These are phyloP conservation scores for Metarhizium guizhouense DNA, from an alignment of 2,329 filamentous ascomycete species.

Conservation along the genomic window DNA sequence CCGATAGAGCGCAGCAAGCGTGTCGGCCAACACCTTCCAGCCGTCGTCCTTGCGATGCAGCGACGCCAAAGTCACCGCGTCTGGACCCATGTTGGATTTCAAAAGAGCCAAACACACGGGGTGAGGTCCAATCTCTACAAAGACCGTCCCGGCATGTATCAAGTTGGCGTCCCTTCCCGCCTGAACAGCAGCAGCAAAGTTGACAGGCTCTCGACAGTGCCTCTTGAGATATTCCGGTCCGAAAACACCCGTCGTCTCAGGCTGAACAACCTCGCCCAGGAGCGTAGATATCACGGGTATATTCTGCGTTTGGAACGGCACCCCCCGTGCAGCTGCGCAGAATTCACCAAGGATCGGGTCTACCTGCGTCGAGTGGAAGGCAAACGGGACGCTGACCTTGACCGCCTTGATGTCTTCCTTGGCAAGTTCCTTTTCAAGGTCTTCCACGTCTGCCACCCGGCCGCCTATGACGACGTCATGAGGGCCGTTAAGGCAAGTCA, in stretches of 20 bases:
- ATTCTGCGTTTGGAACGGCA: not conserved
- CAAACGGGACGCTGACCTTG: not conserved
- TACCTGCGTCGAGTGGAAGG: not conserved
- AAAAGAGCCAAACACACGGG: not conserved
- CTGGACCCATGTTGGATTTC: not conserved
- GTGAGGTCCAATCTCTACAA: not conserved
- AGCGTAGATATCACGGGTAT: not conserved
- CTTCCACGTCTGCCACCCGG: too few species aligned
- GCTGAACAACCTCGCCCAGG: too few species aligned
- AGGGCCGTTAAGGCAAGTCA: conserved; percentile 6
- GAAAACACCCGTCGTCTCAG: not conserved
- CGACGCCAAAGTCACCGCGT: not conserved
- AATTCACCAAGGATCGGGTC: not conserved
- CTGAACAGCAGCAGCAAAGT: not conserved
- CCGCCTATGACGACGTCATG: too few species aligned
- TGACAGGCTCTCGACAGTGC: not conserved
- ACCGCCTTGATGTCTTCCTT: not conserved
- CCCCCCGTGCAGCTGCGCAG: not conserved
- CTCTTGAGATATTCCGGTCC: not conserved
- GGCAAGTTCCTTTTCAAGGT: too few species aligned
- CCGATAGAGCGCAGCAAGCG: not conserved
- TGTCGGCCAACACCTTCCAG: not conserved
- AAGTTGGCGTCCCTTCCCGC: not conserved
- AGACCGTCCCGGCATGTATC: not conserved
- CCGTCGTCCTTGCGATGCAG: not conserved